Evolutionary conservation across 2,329 filamentous ascomycete species (phyloP), one percentile per base, ranked within the genome.

Genomic region (Sarocladiaceae sp.): DNA sequence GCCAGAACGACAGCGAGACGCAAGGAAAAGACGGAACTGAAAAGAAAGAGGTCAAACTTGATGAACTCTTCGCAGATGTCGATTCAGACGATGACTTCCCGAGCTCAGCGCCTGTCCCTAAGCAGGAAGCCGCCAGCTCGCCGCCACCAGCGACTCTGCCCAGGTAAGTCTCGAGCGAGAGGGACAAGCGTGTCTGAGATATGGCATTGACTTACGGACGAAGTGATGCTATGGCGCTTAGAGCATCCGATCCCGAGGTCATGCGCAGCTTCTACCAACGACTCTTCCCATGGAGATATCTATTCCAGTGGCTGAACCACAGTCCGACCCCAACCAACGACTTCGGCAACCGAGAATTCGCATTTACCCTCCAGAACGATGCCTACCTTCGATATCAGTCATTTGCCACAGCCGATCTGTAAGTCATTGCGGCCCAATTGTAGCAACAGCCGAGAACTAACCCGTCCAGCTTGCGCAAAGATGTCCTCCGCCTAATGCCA

Each of bases 291-390:
- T 99, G 96, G 78, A 84, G 92, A 54, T 87, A 90, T 56, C 83
- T 97, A 18, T 99, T 97, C 71, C 92, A 97, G 68, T 99, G 94
- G 94, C 82, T 99, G 46, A 99, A 97, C 66, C 94, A 97, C 70
- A 90, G 89, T 51, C 87, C 90, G 6, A 84, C 84, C 6, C 92
- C 94, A 0, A 87, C 87, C 4, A 86, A 85, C 58, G 92, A 97
- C 70, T 97, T 97, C 72, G 84, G 79, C 25, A 89, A 97, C 67
- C 87, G 94, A 64, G 94, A 99, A 69, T 97, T 99, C 66, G 92
- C 94, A 17, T 93, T 97, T 65, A 96, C 92, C 2, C 79, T 97
- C n/a, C 86, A 87, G 54, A 95, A 92, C 64, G 92, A 96, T 60
- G 88, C 88, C 36, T 96, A 97, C 68, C 79, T 96, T 26, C 87